Evolutionary conservation across 306 rosid species (phyloP).

Genomic region (Castanea crenata): DNA sequence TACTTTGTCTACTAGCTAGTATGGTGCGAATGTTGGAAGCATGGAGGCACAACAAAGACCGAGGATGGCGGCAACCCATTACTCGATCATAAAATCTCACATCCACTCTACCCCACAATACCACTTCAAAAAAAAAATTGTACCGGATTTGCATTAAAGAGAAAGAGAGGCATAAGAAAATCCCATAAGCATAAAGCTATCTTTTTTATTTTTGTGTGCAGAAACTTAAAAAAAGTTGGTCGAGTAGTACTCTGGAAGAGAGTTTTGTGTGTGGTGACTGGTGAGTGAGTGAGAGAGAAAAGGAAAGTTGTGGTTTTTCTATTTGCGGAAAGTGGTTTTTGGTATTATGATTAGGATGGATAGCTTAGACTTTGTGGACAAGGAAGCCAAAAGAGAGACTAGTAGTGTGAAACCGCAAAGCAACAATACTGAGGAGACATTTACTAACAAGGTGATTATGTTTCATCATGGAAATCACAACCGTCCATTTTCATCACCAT

Average conservation of each 20-base stretch:
- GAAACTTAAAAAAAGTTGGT: constrained; percentile 14
- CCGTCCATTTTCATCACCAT: constrained; percentile 42
- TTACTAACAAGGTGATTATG: constrained; percentile 35
- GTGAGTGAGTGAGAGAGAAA: too few relatives aligned
- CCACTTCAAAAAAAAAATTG: constrained; percentile 7
- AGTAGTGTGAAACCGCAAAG: constrained; percentile 24
- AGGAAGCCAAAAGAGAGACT: constrained; percentile 18
- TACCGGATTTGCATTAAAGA: constrained; percentile 8
- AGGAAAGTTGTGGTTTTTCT: constrained; percentile 8
- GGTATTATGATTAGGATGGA: constrained; percentile 4
- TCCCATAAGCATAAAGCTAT: constrained; percentile 2
- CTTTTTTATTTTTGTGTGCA: background rate
- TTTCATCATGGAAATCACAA: constrained; percentile 47
- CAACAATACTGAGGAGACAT: constrained; percentile 17
- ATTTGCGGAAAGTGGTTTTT: constrained; percentile 20
- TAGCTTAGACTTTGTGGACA: constrained; percentile 40
- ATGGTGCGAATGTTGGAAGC: constrained; percentile 89
- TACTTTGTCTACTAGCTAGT: constrained; percentile 49
- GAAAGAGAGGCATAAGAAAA: background rate
- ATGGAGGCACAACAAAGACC: constrained; percentile 80
- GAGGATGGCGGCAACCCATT: constrained; percentile 78
- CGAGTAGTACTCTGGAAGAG: background rate
- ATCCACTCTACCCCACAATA: constrained; percentile 27
- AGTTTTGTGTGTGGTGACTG: background rate
- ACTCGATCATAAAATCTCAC: constrained; percentile 40